phyloP scores from a whole-genome alignment of 2,329 filamentous ascomycete genomes.

The Trichoderma afroharzianum region DNA sequence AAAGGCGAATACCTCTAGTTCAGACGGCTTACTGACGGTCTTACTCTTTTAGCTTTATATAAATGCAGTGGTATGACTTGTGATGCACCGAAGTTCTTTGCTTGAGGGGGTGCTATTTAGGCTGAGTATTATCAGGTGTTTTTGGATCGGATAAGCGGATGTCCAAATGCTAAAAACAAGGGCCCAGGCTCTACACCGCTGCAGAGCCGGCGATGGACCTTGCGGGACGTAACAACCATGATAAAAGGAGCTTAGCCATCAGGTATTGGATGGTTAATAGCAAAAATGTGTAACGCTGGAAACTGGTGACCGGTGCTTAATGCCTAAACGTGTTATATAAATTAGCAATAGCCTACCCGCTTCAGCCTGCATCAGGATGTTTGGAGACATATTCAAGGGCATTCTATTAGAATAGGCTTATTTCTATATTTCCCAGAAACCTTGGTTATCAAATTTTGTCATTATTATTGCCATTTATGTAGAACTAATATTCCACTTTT shows the following conservation, averaged over 20 bases:
- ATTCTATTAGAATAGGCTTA: background rate
- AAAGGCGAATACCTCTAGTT: background rate
- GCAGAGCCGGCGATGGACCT: background rate
- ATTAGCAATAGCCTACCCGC: background rate
- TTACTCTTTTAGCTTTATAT: constrained; percentile 1
- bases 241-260: background rate
- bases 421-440: background rate
- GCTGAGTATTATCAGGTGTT: background rate
- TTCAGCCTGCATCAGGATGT: background rate
- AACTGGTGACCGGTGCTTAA: background rate
- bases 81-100: background rate
- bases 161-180: background rate
- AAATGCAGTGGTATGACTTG: background rate
- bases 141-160: constrained; percentile 1
- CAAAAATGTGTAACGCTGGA: background rate
- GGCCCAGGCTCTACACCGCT: background rate
- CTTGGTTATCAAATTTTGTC: background rate
- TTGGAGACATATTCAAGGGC: no score
- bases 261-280: background rate
- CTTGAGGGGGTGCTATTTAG: background rate
- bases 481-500: background rate
- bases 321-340: background rate
- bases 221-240: background rate
- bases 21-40: background rate
- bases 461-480: background rate